A percentile compares a stretch with the other conserved stretches of the same genome.
Conservation (phyloP, 1,284 basidiomycete genomes). For the Malassezia pachydermatis region DNA sequence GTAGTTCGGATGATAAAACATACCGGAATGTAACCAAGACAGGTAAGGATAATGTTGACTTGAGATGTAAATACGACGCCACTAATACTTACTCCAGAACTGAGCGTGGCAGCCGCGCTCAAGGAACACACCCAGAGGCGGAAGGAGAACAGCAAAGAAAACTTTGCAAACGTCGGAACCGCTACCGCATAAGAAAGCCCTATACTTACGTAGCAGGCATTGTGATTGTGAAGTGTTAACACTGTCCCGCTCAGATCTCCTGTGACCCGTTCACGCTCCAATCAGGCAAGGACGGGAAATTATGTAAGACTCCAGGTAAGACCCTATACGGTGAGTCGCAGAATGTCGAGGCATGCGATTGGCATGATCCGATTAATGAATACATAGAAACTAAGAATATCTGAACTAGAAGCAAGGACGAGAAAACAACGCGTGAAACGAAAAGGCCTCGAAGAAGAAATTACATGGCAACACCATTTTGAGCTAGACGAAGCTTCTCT, state of each 20-base stretch:
- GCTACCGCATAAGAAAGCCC: neutral
- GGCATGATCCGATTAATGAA: too few relatives aligned
- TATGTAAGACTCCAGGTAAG: too few relatives aligned
- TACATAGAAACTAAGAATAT: too few relatives aligned
- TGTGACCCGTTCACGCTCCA: too few relatives aligned
- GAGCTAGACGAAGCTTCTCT: slow-evolving; percentile 41
- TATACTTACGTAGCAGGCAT: slow-evolving; percentile 16
- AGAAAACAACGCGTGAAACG: neutral
- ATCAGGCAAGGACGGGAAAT: too few relatives aligned
- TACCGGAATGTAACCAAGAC: slow-evolving; percentile 18
- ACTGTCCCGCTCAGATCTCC: too few relatives aligned
- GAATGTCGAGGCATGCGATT: too few relatives aligned
- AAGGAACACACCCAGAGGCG: slow-evolving; percentile 30
- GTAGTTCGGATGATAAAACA: neutral
- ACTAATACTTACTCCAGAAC: slow-evolving; percentile 15
- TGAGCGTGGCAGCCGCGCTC: slow-evolving; percentile 24
- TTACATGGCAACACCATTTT: slow-evolving; percentile 18
- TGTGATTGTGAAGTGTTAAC: neutral
- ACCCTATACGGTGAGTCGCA: too few relatives aligned
- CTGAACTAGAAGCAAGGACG: too few relatives aligned
- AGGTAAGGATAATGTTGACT: slow-evolving; percentile 17
- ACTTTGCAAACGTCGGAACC: slow-evolving; percentile 21
- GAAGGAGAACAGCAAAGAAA: slow-evolving; percentile 25
- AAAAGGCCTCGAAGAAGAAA: neutral
- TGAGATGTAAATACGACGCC: neutral